phyloP scores from a whole-genome alignment of 306 rosid species.

The Delonix regia region DNA sequence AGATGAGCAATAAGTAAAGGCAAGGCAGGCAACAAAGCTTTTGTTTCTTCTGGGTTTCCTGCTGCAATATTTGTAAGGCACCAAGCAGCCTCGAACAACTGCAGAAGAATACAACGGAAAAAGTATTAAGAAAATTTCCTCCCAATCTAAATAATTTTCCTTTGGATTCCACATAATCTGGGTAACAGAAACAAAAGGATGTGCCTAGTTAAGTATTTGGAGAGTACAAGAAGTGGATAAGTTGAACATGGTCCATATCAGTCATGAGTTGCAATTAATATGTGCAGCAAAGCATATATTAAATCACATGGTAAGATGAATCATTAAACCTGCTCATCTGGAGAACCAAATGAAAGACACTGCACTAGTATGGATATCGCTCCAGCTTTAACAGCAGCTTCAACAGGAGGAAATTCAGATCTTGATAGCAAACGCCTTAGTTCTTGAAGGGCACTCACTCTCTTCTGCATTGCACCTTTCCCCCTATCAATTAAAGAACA shows the following conservation, averaged over 20 bases:
- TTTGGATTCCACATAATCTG: neutral
- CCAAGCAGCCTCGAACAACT: slow-evolving; percentile 99
- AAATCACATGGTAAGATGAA: slow-evolving; percentile 11
- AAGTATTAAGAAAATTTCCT: slow-evolving; percentile 30
- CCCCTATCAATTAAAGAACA: slow-evolving; percentile 66
- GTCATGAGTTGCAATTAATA: neutral
- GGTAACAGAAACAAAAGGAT: slow-evolving; percentile 21
- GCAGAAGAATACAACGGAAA: slow-evolving; percentile 47
- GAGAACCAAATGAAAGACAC: slow-evolving; percentile 94
- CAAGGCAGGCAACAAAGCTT: slow-evolving; percentile 84
- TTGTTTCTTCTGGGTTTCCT: slow-evolving; percentile 92
- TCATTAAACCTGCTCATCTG: slow-evolving; percentile 85
- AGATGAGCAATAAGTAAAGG: slow-evolving; percentile 95
- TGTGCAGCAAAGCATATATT: neutral
- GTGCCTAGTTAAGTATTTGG: slow-evolving; percentile 4
- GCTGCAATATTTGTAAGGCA: slow-evolving; percentile 97
- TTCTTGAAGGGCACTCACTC: slow-evolving; percentile 77
- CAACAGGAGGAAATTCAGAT: slow-evolving; percentile 91
- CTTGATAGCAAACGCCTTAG: slow-evolving; percentile 80
- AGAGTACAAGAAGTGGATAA: slow-evolving; percentile 16
- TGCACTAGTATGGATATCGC: slow-evolving; percentile 75
- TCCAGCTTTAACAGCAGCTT: slow-evolving; percentile 83
- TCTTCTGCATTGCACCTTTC: slow-evolving; percentile 83
- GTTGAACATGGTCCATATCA: slow-evolving; percentile 24
- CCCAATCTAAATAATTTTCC: neutral